Evolutionary conservation across 176 grass and related monocot species (phyloP).

Genomic region (Carex kokanica): DNA sequence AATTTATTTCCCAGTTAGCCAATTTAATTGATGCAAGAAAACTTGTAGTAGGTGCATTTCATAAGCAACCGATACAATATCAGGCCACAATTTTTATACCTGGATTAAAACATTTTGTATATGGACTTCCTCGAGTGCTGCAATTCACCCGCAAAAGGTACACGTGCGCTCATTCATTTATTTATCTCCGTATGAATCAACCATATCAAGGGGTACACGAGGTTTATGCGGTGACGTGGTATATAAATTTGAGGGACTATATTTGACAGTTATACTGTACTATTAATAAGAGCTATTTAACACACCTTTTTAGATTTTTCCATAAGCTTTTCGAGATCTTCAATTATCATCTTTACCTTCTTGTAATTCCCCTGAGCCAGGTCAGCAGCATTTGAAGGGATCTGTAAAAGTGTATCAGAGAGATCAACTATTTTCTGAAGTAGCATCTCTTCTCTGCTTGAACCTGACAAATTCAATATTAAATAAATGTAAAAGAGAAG

Average conservation of each 20-base stretch:
- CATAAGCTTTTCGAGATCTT: conserved; percentile 10
- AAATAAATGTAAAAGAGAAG: not conserved
- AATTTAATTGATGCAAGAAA: not conserved
- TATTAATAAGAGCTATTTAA: not conserved
- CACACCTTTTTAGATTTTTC: conserved; percentile 16
- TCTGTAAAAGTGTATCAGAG: conserved; percentile 21
- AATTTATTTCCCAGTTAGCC: not conserved
- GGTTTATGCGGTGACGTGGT: not conserved
- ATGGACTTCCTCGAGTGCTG: conserved; percentile 19
- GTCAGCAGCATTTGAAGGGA: conserved; percentile 8
- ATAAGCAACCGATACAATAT: not conserved
- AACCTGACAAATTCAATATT: conserved; percentile 17
- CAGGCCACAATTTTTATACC: conserved; percentile 12
- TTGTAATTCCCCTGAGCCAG: not conserved
- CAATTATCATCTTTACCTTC: conserved; percentile 7
- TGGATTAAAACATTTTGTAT: conserved; percentile 4
- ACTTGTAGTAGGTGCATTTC: not conserved
- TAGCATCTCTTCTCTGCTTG: not conserved
- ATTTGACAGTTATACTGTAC: not conserved
- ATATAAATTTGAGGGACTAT: not conserved
- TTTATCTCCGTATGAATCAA: not conserved
- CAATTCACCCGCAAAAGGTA: not conserved
- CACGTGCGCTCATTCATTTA: not conserved
- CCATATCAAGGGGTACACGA: not conserved
- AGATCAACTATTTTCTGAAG: conserved; percentile 10